phyloP scores from a whole-genome alignment of 2,329 filamentous ascomycete species.

The Monosporascus sp. region DNA sequence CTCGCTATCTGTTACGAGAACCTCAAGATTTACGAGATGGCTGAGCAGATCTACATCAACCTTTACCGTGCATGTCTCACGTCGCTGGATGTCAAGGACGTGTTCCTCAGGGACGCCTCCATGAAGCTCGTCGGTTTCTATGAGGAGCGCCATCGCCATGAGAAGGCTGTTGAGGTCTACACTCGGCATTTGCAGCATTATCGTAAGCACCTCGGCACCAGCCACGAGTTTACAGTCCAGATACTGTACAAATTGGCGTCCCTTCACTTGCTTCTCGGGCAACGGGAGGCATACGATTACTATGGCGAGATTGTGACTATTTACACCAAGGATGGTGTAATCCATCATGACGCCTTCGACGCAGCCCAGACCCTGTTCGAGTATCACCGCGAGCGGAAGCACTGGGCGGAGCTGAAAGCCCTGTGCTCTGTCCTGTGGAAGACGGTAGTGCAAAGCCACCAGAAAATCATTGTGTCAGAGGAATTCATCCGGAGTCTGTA shows the following conservation, averaged over 20 bases:
- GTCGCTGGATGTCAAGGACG: slow-evolving; percentile 25
- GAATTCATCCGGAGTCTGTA: slow-evolving; percentile 40
- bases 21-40: slow-evolving; percentile 30
- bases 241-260: slow-evolving; percentile 25
- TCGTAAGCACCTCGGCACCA: slow-evolving; percentile 19
- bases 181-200: slow-evolving; percentile 28
- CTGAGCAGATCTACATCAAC: slow-evolving; percentile 31
- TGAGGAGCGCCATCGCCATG: slow-evolving; percentile 31
- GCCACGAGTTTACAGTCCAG: slow-evolving; percentile 29
- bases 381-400: slow-evolving; percentile 37
- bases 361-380: slow-evolving; percentile 38
- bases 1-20: slow-evolving; percentile 31
- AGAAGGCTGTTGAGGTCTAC: slow-evolving; percentile 32
- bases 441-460: slow-evolving; percentile 35
- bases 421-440: slow-evolving; percentile 43
- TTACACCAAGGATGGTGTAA: slow-evolving; percentile 27
- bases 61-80: slow-evolving; percentile 29
- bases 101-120: slow-evolving; percentile 22
- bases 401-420: slow-evolving; percentile 39
- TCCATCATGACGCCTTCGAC: slow-evolving; percentile 36
- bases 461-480: slow-evolving; percentile 33
- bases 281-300: slow-evolving; percentile 28
- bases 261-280: slow-evolving; percentile 22
- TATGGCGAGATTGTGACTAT: slow-evolving; percentile 32
- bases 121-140: slow-evolving; percentile 27